Evolutionary conservation across 2,329 filamentous ascomycete genomes (phyloP), one percentile per base, ranked within the genome.

Genomic region (Tympanopsis confertula): DNA sequence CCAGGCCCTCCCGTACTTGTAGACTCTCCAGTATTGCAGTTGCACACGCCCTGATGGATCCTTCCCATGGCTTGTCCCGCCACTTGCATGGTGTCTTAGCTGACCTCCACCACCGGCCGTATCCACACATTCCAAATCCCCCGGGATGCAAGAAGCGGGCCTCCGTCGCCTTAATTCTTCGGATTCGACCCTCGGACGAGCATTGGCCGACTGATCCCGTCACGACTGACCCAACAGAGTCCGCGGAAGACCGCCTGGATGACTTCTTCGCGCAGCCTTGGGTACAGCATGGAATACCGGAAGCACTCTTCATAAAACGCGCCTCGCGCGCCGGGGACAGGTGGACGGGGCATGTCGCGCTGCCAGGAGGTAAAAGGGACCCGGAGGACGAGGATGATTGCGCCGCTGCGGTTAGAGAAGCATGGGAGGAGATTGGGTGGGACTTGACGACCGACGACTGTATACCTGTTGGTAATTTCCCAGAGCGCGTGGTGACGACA

Each of bases 261-360:
- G 54, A 62, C 5, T 82, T 82, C 59, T 83, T 82, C 50, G 57
- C 62, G 2, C 74, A 78, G 46, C 53, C 66, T 13, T 84, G 79
- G 79, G 75, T 80, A 5, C 66, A 71, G 44, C 58, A 78, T 51
- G 78, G 78, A 18, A 72, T 78, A 42, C 72, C 78, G 0, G 79
- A 84, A 52, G 61, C 78, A n/a, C 62, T 83, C 3, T 82, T 83
- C 53, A 84, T 84, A 53, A 84, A 83, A 51, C 63, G 79, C 35
- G 73, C 79, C 3, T 68, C 76, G 3, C 63, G 79, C 26, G 63
- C 68, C 39, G 77, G 78, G 5, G 79, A 84, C 52, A 63, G 77
- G 40, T 84, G 79, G 79, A 81, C 75, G 2, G 70, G 72, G 3
- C 79, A 84, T 59, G 71, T 82, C 40, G 79, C 79, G 1, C 56